Conservation (phyloP, 1,139 yeast species). For the Zygoascus meyerae region DNA sequence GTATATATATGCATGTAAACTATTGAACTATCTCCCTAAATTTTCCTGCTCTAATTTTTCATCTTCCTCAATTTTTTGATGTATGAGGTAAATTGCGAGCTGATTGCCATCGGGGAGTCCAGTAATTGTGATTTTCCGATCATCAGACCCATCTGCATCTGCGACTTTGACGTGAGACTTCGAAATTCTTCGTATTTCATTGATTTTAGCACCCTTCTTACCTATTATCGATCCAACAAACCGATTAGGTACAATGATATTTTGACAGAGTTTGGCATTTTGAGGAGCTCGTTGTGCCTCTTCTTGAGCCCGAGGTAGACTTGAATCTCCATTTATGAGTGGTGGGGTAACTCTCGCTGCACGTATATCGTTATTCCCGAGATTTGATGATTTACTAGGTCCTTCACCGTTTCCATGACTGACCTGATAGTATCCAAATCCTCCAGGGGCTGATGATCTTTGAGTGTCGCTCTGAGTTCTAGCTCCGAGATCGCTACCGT, state of each 20-base stretch:
- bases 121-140: conserved; percentile 62
- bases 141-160: conserved; percentile 31
- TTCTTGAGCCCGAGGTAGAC: conserved; percentile 20
- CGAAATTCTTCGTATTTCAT: conserved; percentile 56
- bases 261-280: conserved; percentile 55
- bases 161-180: conserved; percentile 67
- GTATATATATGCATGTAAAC: conserved; percentile 5
- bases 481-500: background rate
- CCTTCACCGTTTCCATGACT: background rate
- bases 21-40: background rate
- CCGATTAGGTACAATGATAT: conserved; percentile 67
- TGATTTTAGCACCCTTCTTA: conserved; percentile 77
- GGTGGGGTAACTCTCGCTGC: conserved; percentile 6
- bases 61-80: conserved; percentile 66
- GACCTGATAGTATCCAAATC: background rate
- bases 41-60: conserved; percentile 25
- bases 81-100: conserved; percentile 70
- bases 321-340: conserved; percentile 9
- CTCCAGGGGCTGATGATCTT: background rate
- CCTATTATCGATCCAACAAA: conserved; percentile 85
- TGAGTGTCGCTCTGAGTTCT: background rate
- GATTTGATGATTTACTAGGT: too few species aligned
- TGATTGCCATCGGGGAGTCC: conserved; percentile 69
- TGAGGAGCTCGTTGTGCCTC: conserved; percentile 27
- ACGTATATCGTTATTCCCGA: background rate